Conservation (phyloP, 1,284 basidiomycete species). For the Thelephora terrestris region DNA sequence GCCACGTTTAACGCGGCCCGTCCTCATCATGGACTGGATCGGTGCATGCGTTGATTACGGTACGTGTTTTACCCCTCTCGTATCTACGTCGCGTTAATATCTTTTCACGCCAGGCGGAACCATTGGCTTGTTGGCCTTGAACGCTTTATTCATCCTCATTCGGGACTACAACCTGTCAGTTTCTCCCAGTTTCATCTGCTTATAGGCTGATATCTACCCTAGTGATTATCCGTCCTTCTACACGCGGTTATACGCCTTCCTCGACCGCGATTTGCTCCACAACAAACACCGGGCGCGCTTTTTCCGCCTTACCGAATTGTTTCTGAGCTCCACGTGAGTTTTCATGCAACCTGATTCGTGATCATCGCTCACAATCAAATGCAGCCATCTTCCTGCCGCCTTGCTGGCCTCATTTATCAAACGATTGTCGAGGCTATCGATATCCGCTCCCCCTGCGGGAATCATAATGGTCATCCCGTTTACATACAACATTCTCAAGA, state of each 20-base stretch:
- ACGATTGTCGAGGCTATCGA: conserved; percentile 75
- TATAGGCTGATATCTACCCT: neutral
- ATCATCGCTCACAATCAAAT: conserved; percentile 3
- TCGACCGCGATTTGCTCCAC: conserved; percentile 83
- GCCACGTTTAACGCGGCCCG: conserved; percentile 72
- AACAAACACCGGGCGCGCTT: conserved; percentile 90
- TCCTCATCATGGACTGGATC: conserved; percentile 93
- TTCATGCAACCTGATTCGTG: neutral
- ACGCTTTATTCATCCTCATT: conserved; percentile 88
- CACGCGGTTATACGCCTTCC: conserved; percentile 83
- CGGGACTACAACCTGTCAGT: conserved; percentile 87
- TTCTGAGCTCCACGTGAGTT: conserved; percentile 81
- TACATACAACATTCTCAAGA: conserved; percentile 90
- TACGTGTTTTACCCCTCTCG: conserved; percentile 20
- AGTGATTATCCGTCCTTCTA: conserved; percentile 97
- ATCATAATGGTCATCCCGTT: conserved; percentile 89
- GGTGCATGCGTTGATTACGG: conserved; percentile 80
- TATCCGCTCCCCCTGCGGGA: conserved; percentile 83
- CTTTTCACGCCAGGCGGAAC: conserved; percentile 52
- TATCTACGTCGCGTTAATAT: neutral
- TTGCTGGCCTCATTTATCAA: conserved; percentile 94
- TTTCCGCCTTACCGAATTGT: conserved; percentile 87
- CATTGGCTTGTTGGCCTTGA: conserved; percentile 85
- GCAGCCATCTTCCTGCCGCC: conserved; percentile 77
- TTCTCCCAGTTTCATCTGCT: neutral